A percentile compares a stretch with the other conserved stretches of the same genome.
These are phyloP conservation scores for Didymella keratinophila DNA, from an alignment of 2,329 filamentous ascomycete species.

Conservation along the genomic window DNA sequence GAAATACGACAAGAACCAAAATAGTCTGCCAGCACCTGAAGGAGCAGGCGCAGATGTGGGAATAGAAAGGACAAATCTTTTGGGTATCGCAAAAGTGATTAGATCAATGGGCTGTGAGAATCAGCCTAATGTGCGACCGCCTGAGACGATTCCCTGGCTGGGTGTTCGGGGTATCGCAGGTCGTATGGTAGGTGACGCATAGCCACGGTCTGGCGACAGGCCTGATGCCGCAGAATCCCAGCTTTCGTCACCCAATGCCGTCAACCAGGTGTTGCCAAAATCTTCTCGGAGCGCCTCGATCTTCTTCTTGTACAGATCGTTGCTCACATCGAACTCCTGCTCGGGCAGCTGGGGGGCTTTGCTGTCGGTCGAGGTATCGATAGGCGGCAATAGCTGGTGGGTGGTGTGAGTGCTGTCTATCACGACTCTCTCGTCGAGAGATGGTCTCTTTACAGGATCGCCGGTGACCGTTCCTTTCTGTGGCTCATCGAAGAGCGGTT, in stretches of 20 bases:
- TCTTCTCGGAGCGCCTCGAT: slow-evolving; percentile 86
- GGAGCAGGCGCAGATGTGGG: slow-evolving; percentile 12
- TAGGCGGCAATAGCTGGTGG: slow-evolving; percentile 41
- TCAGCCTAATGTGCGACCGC: slow-evolving; percentile 50
- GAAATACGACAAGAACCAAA: slow-evolving; percentile 18
- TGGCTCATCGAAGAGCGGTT: slow-evolving; percentile 41
- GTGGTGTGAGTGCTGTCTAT: slow-evolving; percentile 33
- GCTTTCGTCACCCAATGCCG: slow-evolving; percentile 79
- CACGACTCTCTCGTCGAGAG: slow-evolving; percentile 30
- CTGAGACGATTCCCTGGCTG: slow-evolving; percentile 52
- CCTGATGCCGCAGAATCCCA: slow-evolving; percentile 54
- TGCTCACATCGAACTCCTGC: slow-evolving; percentile 70
- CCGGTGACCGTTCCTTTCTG: slow-evolving; percentile 31
- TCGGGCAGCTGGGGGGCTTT: slow-evolving; percentile 24
- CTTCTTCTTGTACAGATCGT: slow-evolving; percentile 85
- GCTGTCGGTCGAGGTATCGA: slow-evolving; percentile 40
- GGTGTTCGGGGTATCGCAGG: slow-evolving; percentile 45
- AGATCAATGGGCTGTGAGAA: slow-evolving; percentile 24
- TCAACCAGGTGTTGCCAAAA: slow-evolving; percentile 87
- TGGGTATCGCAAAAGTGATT: slow-evolving; percentile 49
- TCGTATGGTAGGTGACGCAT: slow-evolving; percentile 43
- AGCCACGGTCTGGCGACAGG: slow-evolving; percentile 44
- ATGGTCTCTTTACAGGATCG: slow-evolving; percentile 43
- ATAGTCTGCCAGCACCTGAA: slow-evolving; percentile 10
- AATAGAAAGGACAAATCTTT: slow-evolving; percentile 35